These are phyloP conservation scores for Rutstroemia sp. DNA, from an alignment of 2,329 filamentous ascomycete genomes.

Conservation along the genomic window DNA sequence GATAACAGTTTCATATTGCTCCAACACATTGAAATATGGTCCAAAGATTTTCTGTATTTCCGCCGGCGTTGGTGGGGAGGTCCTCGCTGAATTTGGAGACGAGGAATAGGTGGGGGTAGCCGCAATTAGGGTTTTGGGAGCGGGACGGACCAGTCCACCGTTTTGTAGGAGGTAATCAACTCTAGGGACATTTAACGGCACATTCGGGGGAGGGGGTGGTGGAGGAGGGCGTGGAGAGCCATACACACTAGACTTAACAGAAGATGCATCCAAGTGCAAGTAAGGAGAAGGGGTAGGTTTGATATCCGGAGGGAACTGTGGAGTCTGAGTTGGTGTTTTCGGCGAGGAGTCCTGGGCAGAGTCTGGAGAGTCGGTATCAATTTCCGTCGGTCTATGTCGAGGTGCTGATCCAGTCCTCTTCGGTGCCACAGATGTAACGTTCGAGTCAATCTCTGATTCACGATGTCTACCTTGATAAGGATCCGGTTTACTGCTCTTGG, in stretches of 20 bases:
- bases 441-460: conserved; percentile 27
- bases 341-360: conserved; percentile 49
- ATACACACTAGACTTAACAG: conserved; percentile 23
- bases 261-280: conserved; percentile 31
- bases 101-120: conserved; percentile 43
- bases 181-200: conserved; percentile 62
- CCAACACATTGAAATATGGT: conserved; percentile 73
- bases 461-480: conserved; percentile 22
- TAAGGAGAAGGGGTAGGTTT: conserved; percentile 28
- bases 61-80: conserved; percentile 30
- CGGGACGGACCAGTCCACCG: conserved; percentile 66
- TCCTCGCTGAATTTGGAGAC: conserved; percentile 41
- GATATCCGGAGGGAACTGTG: conserved; percentile 36
- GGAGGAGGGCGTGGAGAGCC: conserved; percentile 52
- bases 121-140: conserved; percentile 67
- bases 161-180: conserved; percentile 91
- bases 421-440: conserved; percentile 35
- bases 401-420: conserved; percentile 35
- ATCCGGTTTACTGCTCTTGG: conserved; percentile 27
- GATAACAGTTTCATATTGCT: conserved; percentile 79
- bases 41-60: conserved; percentile 71
- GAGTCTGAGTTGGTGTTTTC: conserved; percentile 50
- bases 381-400: conserved; percentile 13
- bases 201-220: conserved; percentile 54
- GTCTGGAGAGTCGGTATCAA: conserved; percentile 34